Conservation (phyloP, 768 basidiomycete genomes). For the Sutorius australiensis region DNA sequence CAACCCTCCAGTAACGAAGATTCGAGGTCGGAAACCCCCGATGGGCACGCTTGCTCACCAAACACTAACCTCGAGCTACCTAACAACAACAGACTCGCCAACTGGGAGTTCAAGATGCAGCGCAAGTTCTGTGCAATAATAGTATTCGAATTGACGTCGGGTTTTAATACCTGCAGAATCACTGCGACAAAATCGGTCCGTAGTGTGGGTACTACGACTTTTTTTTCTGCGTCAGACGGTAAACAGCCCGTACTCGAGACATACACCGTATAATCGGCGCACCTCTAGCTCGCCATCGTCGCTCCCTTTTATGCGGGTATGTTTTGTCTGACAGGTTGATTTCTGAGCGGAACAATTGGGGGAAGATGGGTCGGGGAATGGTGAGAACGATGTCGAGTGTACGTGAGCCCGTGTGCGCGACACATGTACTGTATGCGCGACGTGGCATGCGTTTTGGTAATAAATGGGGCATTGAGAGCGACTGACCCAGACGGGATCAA, state of each 20-base stretch:
- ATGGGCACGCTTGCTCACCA: no score
- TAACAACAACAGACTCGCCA: background rate
- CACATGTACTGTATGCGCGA: background rate
- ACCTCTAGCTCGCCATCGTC: background rate
- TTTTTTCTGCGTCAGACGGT: background rate
- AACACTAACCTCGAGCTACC: no score
- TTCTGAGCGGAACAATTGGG: background rate
- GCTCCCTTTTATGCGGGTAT: conserved; percentile 4
- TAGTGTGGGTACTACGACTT: background rate
- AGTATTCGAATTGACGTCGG: background rate
- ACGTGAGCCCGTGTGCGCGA: background rate
- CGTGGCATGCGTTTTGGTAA: conserved; percentile 1
- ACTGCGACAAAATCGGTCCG: background rate
- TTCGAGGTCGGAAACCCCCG: no score
- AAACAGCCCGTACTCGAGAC: background rate
- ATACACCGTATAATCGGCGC: conserved; percentile 1
- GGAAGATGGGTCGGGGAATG: background rate
- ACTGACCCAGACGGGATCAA: conserved; percentile 28
- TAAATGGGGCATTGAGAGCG: background rate
- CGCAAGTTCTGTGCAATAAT: background rate
- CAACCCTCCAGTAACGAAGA: no score
- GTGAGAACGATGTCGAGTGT: background rate
- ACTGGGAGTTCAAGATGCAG: background rate
- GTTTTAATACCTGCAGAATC: background rate
- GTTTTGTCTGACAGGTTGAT: background rate